These are phyloP conservation scores for Kuraishia floccosa DNA, from an alignment of 805 yeast genomes.

Conservation along the genomic window DNA sequence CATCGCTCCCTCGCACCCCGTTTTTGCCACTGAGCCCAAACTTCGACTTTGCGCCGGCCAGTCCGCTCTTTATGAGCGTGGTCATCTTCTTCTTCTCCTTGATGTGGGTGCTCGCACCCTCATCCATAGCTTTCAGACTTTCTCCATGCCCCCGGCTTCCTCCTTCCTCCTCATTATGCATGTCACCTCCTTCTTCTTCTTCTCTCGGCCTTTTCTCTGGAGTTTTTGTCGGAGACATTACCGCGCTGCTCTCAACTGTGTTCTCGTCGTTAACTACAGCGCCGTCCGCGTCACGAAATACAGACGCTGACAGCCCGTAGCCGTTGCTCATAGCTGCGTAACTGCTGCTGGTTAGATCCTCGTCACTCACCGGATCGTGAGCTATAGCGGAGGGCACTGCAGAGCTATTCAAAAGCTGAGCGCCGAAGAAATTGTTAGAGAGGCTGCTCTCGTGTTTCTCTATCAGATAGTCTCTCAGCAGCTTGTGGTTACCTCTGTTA, in stretches of 20 bases:
- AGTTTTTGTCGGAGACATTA: not conserved
- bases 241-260: constrained; percentile 17
- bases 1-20: too few relatives aligned
- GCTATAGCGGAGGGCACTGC: constrained; percentile 1
- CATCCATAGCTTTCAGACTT: too few relatives aligned
- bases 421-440: constrained; percentile 6
- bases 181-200: constrained; percentile 5
- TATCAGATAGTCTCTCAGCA: constrained; percentile 11
- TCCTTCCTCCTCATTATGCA: constrained; percentile 24
- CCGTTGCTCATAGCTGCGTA: too few relatives aligned
- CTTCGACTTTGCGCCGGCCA: constrained; percentile 1
- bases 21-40: too few relatives aligned
- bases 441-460: constrained; percentile 7
- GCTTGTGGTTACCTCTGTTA: constrained; percentile 8
- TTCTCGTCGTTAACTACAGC: constrained; percentile 2
- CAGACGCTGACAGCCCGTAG: too few relatives aligned
- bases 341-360: constrained; percentile 1
- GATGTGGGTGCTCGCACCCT: constrained; percentile 9
- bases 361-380: constrained; percentile 1
- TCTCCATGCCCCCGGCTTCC: too few relatives aligned
- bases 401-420: too few relatives aligned
- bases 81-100: constrained; percentile 10
- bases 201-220: constrained; percentile 1
- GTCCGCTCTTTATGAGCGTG: constrained; percentile 6
- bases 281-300: constrained; percentile 2